These are phyloP conservation scores for Ciborinia camelliae DNA, from an alignment of 2,329 filamentous ascomycete genomes.

Conservation along the genomic window DNA sequence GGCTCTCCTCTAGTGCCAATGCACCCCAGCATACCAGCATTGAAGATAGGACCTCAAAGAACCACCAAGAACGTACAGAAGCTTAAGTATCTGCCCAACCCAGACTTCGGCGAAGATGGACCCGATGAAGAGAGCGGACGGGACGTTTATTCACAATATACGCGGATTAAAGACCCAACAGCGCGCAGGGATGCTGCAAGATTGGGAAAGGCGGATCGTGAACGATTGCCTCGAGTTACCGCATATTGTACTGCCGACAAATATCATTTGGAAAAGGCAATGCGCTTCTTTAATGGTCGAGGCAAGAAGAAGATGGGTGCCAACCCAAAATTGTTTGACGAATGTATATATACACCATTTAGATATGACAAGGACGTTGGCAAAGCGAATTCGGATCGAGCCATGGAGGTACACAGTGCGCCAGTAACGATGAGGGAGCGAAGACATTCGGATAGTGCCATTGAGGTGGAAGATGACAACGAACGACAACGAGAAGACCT, in stretches of 20 bases:
- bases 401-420: slow-evolving; percentile 32
- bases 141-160: slow-evolving; percentile 97
- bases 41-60: slow-evolving; percentile 89
- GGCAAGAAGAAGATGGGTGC: slow-evolving; percentile 68
- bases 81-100: slow-evolving; percentile 92
- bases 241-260: slow-evolving; percentile 94
- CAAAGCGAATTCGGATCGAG: slow-evolving; percentile 36
- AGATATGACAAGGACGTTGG: slow-evolving; percentile 58
- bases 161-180: slow-evolving; percentile 93
- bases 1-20: slow-evolving; percentile 45
- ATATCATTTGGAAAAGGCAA: slow-evolving; percentile 84
- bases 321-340: slow-evolving; percentile 89
- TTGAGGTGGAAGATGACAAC: slow-evolving; percentile 61
- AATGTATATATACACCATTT: slow-evolving; percentile 96
- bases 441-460: slow-evolving; percentile 71
- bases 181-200: slow-evolving; percentile 88
- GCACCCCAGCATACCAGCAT: slow-evolving; percentile 39
- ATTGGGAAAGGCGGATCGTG: slow-evolving; percentile 88
- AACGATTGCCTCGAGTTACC: slow-evolving; percentile 82
- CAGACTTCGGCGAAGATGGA: slow-evolving; percentile 73
- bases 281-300: slow-evolving; percentile 86
- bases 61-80: slow-evolving; percentile 96
- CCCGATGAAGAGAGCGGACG: slow-evolving; percentile 85
- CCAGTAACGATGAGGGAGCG: slow-evolving; percentile 54
- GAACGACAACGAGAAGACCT: slow-evolving; percentile 57